Evolutionary conservation across 2,329 filamentous ascomycete species (phyloP), one percentile per base, ranked within the genome.

Genomic region (Neofusicoccum ribis): DNA sequence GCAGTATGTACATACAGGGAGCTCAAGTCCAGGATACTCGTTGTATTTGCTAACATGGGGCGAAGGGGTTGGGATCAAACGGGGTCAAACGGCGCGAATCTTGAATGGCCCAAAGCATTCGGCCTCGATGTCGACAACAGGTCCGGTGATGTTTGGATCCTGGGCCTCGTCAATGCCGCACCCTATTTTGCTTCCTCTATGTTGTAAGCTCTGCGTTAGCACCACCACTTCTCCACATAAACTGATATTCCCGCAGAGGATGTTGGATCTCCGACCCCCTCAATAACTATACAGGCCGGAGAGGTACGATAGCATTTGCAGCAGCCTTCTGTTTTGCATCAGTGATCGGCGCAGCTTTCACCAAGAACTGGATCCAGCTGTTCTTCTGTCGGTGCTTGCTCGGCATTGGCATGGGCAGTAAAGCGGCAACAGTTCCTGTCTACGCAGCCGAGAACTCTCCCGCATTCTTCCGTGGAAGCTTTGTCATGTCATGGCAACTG

Each of bases 401-500:
- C 67, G 92, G 92, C 9, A 85, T 95, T 51, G 91, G 89, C 1
- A 92, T 93, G 80, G 91, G 91, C 31, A 84, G 89, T n/a, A 93
- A 93, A 73, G 87, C 88, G 17, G 87, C 88, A 0, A 91, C 89
- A 0, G 89, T 92, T 1, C 91, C 91, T 0, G 88, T 93, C 31
- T 93, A 91, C 70, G 88, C 89, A 0, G 90, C 91, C 1, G 91
- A 93, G 75, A 91, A 87, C 65, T 85, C 88, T 0, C 90, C 90
- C 0, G 87, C 89, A 1, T 76, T 78, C 9, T 88, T 92, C 63
- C 86, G 90, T 73, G 90, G 90, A 68, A 90, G 89, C 9, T 82
- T 95, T 15, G 90, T 93, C 68, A 93, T 94, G 91, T 88, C 88
- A 68, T 94, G 91, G 91, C 89, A 93, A 77, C 81, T 90, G 74